These are phyloP conservation scores for Scheffersomyces lignicola DNA, from an alignment of 1,139 yeast genomes.

Conservation along the genomic window DNA sequence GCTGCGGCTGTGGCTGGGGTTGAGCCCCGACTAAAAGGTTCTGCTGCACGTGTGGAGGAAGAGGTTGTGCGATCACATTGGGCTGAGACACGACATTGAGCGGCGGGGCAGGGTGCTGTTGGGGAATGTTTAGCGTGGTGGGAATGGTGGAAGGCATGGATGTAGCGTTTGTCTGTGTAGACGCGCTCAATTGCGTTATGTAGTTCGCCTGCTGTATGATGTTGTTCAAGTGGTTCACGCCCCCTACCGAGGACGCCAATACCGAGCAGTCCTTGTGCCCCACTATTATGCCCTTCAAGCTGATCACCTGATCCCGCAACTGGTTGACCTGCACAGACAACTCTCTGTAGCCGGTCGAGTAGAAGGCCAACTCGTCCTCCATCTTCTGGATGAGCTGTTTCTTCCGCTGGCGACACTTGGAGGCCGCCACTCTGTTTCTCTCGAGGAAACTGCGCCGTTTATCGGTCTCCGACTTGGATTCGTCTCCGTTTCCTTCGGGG, in stretches of 20 bases:
- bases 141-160: conserved; percentile 22
- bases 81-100: background rate
- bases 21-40: too few species aligned
- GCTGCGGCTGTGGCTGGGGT: conserved; percentile 25
- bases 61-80: background rate
- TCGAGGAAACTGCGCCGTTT: conserved; percentile 83
- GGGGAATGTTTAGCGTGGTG: conserved; percentile 16
- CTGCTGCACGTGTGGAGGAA: background rate
- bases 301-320: conserved; percentile 59
- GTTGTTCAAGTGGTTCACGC: conserved; percentile 34
- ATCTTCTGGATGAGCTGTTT: conserved; percentile 83
- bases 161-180: conserved; percentile 14
- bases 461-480: conserved; percentile 29
- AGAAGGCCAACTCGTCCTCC: conserved; percentile 73
- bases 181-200: conserved; percentile 21
- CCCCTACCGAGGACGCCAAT: conserved; percentile 37
- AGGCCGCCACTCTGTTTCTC: conserved; percentile 91
- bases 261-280: conserved; percentile 43
- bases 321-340: conserved; percentile 59
- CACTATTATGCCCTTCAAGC: conserved; percentile 41
- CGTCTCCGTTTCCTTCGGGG: conserved; percentile 13
- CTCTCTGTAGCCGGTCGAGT: conserved; percentile 69
- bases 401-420: conserved; percentile 92
- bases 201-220: conserved; percentile 34
- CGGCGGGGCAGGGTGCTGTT: conserved; percentile 8